A percentile compares a stretch with the other conserved stretches of the same genome.
Conservation (phyloP, 768 basidiomycete genomes). For the Rossbeevera mucosa region DNA sequence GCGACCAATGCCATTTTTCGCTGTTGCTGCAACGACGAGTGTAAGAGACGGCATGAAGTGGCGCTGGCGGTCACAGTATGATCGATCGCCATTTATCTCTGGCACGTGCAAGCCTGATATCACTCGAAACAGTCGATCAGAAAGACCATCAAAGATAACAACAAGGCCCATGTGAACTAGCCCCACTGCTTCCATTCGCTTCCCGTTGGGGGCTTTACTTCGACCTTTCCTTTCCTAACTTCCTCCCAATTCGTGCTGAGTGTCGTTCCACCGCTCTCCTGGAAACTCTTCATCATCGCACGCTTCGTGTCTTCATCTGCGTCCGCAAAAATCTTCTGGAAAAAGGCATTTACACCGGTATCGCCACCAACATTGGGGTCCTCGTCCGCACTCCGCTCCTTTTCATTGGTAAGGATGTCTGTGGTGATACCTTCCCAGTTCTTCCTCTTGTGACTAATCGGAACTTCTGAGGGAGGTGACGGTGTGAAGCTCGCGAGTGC, state of each 20-base stretch:
- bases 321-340: constrained; percentile 86
- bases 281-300: constrained; percentile 98
- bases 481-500: constrained; percentile 24
- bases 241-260: constrained; percentile 96
- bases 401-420: constrained; percentile 61
- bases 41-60: constrained; percentile 63
- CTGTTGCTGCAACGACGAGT: constrained; percentile 91
- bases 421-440: constrained; percentile 89
- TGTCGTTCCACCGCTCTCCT: constrained; percentile 92
- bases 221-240: constrained; percentile 63
- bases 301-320: constrained; percentile 88
- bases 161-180: constrained; percentile 16
- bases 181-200: constrained; percentile 82
- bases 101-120: background rate
- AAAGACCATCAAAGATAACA: background rate
- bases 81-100: background rate
- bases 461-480: constrained; percentile 30
- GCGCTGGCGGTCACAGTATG: background rate
- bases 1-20: constrained; percentile 81
- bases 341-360: constrained; percentile 78
- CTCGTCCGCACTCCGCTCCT: constrained; percentile 63
- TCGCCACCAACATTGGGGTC: constrained; percentile 92
- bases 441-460: constrained; percentile 48
- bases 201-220: constrained; percentile 80
- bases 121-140: too few species aligned